A percentile compares a stretch with the other conserved stretches of the same genome.
These are phyloP conservation scores for Myrica gale DNA, from an alignment of 306 rosid genomes.

Conservation along the genomic window DNA sequence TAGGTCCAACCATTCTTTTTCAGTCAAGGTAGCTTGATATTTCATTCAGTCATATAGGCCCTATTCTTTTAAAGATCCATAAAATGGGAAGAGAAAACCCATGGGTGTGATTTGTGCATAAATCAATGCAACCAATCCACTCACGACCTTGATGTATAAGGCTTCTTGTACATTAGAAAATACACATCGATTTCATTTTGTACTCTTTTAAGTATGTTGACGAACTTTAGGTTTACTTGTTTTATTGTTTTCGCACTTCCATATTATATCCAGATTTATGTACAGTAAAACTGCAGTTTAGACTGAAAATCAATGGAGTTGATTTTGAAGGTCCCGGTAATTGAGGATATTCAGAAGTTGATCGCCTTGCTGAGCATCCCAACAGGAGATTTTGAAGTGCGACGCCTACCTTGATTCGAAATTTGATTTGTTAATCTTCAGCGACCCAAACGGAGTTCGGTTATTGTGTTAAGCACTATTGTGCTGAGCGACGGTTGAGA, in stretches of 20 bases:
- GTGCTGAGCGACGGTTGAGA: too few species aligned
- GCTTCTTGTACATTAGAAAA: neutral
- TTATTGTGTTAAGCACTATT: too few species aligned
- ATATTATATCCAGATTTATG: neutral
- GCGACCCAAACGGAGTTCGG: too few species aligned
- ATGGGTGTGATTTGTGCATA: neutral
- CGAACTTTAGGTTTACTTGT: neutral
- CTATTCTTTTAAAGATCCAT: constrained; percentile 50
- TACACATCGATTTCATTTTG: neutral
- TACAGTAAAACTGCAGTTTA: neutral
- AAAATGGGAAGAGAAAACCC: constrained; percentile 13
- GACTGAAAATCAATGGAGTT: neutral
- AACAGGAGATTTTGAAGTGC: too few species aligned
- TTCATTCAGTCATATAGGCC: constrained; percentile 37
- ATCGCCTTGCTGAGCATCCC: too few species aligned
- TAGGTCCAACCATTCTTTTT: constrained; percentile 50
- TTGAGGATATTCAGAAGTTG: too few species aligned
- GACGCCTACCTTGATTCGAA: too few species aligned
- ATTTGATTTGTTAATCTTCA: too few species aligned
- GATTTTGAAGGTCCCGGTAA: too few species aligned
- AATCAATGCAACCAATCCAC: neutral
- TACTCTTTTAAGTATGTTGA: neutral
- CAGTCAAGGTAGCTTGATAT: constrained; percentile 34
- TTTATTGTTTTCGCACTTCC: neutral
- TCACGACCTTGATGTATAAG: neutral